Conservation (phyloP, 176 grass and related monocot genomes). For the Alopecurus myosuroides region DNA sequence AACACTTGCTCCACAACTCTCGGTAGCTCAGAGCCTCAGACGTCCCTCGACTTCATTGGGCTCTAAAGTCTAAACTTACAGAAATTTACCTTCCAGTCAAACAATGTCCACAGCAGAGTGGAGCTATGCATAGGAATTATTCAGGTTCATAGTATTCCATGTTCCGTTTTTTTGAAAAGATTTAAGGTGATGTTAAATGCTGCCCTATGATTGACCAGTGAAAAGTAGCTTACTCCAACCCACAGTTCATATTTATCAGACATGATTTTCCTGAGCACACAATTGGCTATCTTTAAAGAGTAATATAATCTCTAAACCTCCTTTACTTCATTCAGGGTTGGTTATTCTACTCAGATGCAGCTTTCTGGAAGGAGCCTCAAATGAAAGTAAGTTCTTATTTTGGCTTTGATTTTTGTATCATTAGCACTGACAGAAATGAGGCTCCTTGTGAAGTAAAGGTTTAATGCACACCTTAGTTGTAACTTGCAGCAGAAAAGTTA, state of each 20-base stretch:
- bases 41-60: no score
- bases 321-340: conserved; percentile 68
- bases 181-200: neutral
- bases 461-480: neutral
- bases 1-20: neutral
- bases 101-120: neutral
- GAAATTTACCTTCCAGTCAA: no score
- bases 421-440: conserved; percentile 11
- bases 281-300: neutral
- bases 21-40: neutral
- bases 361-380: conserved; percentile 88
- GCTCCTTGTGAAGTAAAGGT: conserved; percentile 5
- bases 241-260: neutral
- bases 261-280: neutral
- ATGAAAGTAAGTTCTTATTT: conserved; percentile 63
- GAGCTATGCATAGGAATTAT: neutral
- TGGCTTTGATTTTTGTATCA: neutral
- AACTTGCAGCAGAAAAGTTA: neutral
- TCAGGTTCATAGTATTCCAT: neutral
- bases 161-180: neutral
- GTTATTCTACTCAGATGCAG: conserved; percentile 80
- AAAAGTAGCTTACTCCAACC: neutral
- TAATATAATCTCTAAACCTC: neutral
- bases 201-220: neutral
- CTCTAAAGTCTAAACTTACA: no score